Evolutionary conservation across 495 filamentous ascomycete species (phyloP), one percentile per base, ranked within the genome.

Genomic region (Xylaria cubensis): DNA sequence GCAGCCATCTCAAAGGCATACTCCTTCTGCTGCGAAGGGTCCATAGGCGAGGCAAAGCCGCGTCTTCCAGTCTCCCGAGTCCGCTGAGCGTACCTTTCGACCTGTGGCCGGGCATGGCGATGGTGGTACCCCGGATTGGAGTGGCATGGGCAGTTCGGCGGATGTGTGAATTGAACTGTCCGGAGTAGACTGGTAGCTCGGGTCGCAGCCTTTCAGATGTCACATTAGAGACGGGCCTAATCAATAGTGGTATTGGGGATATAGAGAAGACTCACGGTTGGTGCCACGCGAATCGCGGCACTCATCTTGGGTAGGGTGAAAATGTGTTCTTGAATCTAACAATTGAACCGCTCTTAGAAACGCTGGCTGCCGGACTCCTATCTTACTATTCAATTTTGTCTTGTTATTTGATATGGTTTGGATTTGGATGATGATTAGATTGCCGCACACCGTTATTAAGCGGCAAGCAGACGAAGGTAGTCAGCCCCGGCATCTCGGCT

Each of bases 1-100:
- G 96, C 93, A 1, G 92, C 96, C 95, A 99, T 97, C 82, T 99
- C 95, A 78, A 99, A 99, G 46, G 96, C 96, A 84, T 98, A 98
- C 77, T 99, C 96, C 80, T 95, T 97, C 79, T 95, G 89, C 69
- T 89, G 88, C 3, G 90, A 83, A 5, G 82, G 79, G 75, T 94
- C 92, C 10, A 88, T 80, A 0, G 94, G 94, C 0, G 93, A 95
- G 46, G 93, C 93, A 73, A 86, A 88, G 56, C 80, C 77, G 48
- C 86, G 85, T 53, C 76, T 76, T 24, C 73, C 71, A 15, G 74
- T 75, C 69, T 80, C 78, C 15, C 92, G 83, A 46, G 88, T 84
- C 36, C 89, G 87, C 56, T 84, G 86, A 41, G 88, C 86, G 80
- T 89, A 86, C 41, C 82, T 84, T 24, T 79, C 72, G 64, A 92